phyloP scores from a whole-genome alignment of 108 stramenopile genomes.

The Pseudonitzschia multiseries region DNA sequence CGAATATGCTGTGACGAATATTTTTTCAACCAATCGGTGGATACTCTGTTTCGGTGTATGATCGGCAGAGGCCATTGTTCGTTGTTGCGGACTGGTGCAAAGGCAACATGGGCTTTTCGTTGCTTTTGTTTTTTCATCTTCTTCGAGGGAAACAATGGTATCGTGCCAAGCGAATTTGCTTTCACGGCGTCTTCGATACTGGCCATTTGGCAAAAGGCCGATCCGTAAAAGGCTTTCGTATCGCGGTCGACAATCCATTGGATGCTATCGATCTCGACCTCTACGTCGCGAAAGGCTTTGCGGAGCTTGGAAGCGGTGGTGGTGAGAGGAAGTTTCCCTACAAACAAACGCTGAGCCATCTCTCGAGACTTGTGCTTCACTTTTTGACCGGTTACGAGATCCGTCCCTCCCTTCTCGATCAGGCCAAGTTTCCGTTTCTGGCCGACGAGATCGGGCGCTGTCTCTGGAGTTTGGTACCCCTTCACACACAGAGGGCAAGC shows the following conservation, averaged over 20 bases:
- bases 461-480: conserved; percentile 51
- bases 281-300: conserved; percentile 28
- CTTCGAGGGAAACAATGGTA: conserved; percentile 1
- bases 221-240: conserved; percentile 60
- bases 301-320: conserved; percentile 46
- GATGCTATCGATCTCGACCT: conserved; percentile 26
- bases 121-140: conserved; percentile 34
- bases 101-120: conserved; percentile 31
- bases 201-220: conserved; percentile 52
- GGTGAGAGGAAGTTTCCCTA: conserved; percentile 46
- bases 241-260: conserved; percentile 63
- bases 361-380: conserved; percentile 2
- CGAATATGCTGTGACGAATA: neutral
- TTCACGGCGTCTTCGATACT: conserved; percentile 29
- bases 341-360: conserved; percentile 38
- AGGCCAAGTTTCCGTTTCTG: conserved; percentile 55
- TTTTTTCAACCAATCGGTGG: conserved; percentile 34
- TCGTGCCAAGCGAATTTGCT: conserved; percentile 20
- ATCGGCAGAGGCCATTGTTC: conserved; percentile 33
- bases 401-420: conserved; percentile 10
- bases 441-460: conserved; percentile 50
- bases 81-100: conserved; percentile 14
- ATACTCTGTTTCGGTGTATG: conserved; percentile 31
- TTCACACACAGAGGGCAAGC: conserved; percentile 52
- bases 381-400: conserved; percentile 8